phyloP scores from a whole-genome alignment of 495 filamentous ascomycete species.

The Aspergillus cavernicola region DNA sequence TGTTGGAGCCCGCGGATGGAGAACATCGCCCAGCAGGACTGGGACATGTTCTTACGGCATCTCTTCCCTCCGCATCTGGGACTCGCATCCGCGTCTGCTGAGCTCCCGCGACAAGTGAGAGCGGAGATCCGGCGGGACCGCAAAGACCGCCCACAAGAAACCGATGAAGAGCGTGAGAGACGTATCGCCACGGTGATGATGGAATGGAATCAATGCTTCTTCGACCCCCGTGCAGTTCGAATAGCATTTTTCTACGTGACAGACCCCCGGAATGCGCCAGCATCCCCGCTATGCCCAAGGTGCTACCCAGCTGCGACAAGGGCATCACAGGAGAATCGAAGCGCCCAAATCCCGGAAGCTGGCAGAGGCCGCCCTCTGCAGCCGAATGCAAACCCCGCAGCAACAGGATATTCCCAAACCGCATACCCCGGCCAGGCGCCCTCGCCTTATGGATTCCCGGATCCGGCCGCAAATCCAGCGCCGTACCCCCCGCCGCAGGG shows the following conservation, averaged over 20 bases:
- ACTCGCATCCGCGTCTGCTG: conserved; percentile 36
- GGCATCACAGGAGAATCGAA: conserved; percentile 23
- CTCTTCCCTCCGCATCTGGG: conserved; percentile 43
- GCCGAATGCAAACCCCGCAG: conserved; percentile 12
- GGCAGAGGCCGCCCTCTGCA: conserved; percentile 9
- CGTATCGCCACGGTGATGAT: conserved; percentile 42
- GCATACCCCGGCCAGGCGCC: conserved; percentile 18
- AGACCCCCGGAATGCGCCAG: conserved; percentile 35
- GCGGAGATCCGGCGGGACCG: conserved; percentile 42
- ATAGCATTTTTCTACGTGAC: conserved; percentile 39
- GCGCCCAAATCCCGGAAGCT: conserved; percentile 6
- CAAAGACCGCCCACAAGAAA: conserved; percentile 42
- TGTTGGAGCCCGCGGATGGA: conserved; percentile 35
- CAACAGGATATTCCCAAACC: conserved; percentile 12
- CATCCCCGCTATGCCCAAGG: conserved; percentile 40
- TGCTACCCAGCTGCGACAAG: conserved; percentile 45
- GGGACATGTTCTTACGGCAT: conserved; percentile 49
- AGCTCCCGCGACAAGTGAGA: conserved; percentile 38
- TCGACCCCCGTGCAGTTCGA: conserved; percentile 37
- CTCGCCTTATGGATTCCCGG: conserved; percentile 17
- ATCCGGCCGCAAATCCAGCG: conserved; percentile 9
- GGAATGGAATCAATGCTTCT: conserved; percentile 54
- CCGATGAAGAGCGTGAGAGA: conserved; percentile 37
- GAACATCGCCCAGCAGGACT: conserved; percentile 47
- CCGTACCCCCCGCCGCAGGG: conserved; percentile 22